phyloP scores from a whole-genome alignment of 768 basidiomycete species.

The Boletus reticuloceps region DNA sequence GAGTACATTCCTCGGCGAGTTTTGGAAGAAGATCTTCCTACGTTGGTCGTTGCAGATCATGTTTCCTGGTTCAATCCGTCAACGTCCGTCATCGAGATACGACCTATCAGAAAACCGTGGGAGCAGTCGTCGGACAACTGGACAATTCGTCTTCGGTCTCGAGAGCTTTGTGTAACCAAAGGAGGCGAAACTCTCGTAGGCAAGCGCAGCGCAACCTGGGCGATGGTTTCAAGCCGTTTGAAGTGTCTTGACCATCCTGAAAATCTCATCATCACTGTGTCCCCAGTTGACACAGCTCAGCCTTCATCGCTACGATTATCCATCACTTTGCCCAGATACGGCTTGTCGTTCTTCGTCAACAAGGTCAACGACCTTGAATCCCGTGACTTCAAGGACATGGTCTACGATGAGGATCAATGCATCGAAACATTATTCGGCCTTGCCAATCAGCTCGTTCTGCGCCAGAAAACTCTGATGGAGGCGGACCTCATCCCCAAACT shows the following conservation, averaged over 20 bases:
- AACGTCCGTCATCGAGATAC: background rate
- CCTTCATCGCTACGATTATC: background rate
- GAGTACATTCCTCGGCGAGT: background rate
- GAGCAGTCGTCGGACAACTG: background rate
- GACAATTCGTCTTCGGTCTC: background rate
- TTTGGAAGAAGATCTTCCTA: background rate
- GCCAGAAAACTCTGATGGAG: background rate
- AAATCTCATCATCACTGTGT: background rate
- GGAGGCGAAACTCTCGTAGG: background rate
- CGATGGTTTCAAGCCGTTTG: background rate
- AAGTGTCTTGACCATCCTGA: background rate
- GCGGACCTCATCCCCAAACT: background rate
- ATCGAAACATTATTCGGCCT: background rate
- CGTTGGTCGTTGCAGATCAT: background rate
- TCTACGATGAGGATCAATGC: background rate
- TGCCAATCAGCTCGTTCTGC: background rate
- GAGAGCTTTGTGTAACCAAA: background rate
- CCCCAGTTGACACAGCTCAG: background rate
- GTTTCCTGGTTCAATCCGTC: background rate
- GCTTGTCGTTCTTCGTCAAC: background rate
- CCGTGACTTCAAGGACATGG: background rate
- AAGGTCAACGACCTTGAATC: background rate
- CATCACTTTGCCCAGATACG: background rate
- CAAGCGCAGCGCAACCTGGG: background rate
- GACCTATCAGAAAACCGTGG: background rate